Base-by-base conservation (phyloP, 306 rosid species). In the Morella rubra region DNA sequence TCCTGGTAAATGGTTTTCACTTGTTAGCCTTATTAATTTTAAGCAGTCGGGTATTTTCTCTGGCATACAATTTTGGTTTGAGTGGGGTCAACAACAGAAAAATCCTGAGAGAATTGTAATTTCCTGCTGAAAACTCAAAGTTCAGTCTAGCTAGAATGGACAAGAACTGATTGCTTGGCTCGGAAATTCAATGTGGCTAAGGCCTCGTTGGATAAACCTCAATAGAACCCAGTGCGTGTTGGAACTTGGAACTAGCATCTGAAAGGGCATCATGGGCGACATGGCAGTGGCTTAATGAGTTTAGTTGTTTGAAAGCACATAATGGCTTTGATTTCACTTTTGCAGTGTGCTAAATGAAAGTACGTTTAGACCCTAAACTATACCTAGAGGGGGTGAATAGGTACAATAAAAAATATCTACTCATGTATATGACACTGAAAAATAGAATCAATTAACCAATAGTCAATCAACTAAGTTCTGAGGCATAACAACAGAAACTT, bases 1-100 rank as follows among this genome's bases (percentile, higher is more conserved):
- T 20, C 91, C 91, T 6, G 86, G 89, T 81, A 42, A 81, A 47
- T 81, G 12, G 10, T 11, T 40, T 64, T 40, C 46, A 7, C 12
- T 15, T 15, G 15, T 40, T 40, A 0, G 2, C 70, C 10, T 40
- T 22, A 64, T 12, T 64, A 8, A 41, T 37, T 64, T 56, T 15
- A 40, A 6, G 3, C 41, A 41, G 6, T 40, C n/a, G 19, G 14
- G n/a, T 37, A 37, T 1, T 64, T 18, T 16, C 47, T 13, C 8
- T 5, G 12, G 44, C 16, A 41, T 64, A 3, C 40, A 60, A 60
- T 8, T 5, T 7, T 64, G 5, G 1, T 8, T 6, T 14, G 16
- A 2, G 12, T 14, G 20, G 44, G 1, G 12, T 3, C 7, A 62
- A 37, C 45, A 15, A 4, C 5, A 24, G 3, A 14, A 5, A 5